Conservation (phyloP, 352 stramenopile genomes). For the Phytophthora citrophthora region DNA sequence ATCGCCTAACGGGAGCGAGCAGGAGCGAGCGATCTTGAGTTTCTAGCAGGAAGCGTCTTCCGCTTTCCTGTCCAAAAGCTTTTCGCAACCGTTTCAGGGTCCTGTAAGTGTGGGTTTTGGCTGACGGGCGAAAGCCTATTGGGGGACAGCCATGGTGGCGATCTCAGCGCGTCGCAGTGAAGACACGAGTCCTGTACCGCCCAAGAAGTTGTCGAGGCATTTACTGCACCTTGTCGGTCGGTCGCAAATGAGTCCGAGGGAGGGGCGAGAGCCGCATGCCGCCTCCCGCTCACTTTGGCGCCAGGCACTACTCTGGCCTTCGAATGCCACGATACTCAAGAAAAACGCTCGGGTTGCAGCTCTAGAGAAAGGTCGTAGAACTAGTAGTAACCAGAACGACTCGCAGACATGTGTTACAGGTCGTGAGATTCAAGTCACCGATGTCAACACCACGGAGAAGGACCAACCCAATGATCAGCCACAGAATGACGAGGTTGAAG, state of each 20-base stretch:
- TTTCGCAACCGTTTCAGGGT: slow-evolving; percentile 28
- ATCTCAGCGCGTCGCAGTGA: slow-evolving; percentile 31
- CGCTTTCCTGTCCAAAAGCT: slow-evolving; percentile 9
- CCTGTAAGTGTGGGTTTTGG: slow-evolving; percentile 5
- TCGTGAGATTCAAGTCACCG: slow-evolving; percentile 12
- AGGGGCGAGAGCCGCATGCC: slow-evolving; percentile 23
- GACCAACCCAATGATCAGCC: slow-evolving; percentile 11
- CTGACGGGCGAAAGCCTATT: slow-evolving; percentile 17
- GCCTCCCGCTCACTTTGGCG: slow-evolving; percentile 39
- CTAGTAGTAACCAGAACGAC: slow-evolving; percentile 34
- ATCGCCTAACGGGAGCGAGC: slow-evolving; percentile 1
- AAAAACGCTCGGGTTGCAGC: slow-evolving; percentile 35
- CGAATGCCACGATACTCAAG: slow-evolving; percentile 36
- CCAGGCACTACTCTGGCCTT: slow-evolving; percentile 44
- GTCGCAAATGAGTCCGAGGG: slow-evolving; percentile 19
- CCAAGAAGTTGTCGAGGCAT: slow-evolving; percentile 30
- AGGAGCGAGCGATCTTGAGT: slow-evolving; percentile 15
- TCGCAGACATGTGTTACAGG: slow-evolving; percentile 10
- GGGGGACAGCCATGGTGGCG: slow-evolving; percentile 33
- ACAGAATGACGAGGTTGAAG: slow-evolving; percentile 16
- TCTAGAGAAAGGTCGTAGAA: slow-evolving; percentile 16
- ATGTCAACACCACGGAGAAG: not conserved
- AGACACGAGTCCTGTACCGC: slow-evolving; percentile 12
- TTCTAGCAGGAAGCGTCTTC: slow-evolving; percentile 9
- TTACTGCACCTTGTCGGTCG: slow-evolving; percentile 33